These are phyloP conservation scores for Macrotyloma uniflorum DNA, from an alignment of 306 rosid species.

Conservation along the genomic window DNA sequence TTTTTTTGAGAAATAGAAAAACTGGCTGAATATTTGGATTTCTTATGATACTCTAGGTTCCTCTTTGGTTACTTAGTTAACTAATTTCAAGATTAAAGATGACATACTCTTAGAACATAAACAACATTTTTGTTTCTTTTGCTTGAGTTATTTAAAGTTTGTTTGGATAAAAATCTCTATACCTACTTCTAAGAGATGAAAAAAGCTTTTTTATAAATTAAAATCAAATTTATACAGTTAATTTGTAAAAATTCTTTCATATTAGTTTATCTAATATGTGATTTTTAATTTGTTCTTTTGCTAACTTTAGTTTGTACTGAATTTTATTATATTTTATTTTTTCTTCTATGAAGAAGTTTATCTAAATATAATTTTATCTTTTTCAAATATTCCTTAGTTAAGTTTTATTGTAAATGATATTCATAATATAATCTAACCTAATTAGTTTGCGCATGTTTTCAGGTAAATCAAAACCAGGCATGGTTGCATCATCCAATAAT, in stretches of 20 bases:
- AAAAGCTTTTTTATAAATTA: too few relatives aligned
- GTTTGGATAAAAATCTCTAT: too few relatives aligned
- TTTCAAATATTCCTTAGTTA: background rate
- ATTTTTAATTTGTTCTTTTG: too few relatives aligned
- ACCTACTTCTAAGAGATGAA: too few relatives aligned
- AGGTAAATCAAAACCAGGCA: conserved; percentile 59
- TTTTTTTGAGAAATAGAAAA: conserved; percentile 7
- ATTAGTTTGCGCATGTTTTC: conserved; percentile 30
- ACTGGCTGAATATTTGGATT: conserved; percentile 17
- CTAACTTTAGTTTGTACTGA: too few relatives aligned
- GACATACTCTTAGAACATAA: background rate
- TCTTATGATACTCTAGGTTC: background rate
- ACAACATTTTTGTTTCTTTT: conserved; percentile 18
- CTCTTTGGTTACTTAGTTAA: conserved; percentile 11
- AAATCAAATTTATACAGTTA: too few relatives aligned
- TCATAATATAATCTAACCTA: conserved; percentile 15
- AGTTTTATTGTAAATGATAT: background rate
- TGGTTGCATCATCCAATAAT: conserved; percentile 38
- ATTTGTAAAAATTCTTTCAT: too few relatives aligned
- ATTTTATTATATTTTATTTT: too few relatives aligned
- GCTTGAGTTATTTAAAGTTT: background rate
- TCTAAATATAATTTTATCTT: background rate
- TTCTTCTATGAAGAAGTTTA: too few relatives aligned
- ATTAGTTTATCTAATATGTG: too few relatives aligned
- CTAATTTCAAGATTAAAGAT: conserved; percentile 19